Conservation (phyloP, 768 basidiomycete species). For the Tricholoma terreum region DNA sequence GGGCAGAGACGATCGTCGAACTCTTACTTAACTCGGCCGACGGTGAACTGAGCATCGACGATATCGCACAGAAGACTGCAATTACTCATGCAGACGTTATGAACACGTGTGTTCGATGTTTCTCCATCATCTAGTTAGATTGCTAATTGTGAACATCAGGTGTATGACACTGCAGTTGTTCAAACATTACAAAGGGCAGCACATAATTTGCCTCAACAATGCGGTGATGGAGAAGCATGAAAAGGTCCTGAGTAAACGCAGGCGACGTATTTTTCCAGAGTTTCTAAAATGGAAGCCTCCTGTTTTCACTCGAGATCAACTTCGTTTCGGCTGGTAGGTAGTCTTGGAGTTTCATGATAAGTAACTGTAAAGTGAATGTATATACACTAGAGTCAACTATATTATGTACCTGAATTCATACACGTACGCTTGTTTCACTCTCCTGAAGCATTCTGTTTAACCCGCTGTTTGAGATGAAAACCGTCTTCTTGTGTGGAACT, state of each 20-base stretch:
- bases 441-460: conserved; percentile 4
- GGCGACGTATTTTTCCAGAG: conserved; percentile 76
- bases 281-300: conserved; percentile 93
- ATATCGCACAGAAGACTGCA: conserved; percentile 92
- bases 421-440: background rate
- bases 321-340: conserved; percentile 66
- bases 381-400: background rate
- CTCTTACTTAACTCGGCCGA: conserved; percentile 73
- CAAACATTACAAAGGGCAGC: conserved; percentile 93
- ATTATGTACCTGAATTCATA: background rate
- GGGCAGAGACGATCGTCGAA: conserved; percentile 96
- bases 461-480: conserved; percentile 13
- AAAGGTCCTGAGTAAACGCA: conserved; percentile 75
- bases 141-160: conserved; percentile 39
- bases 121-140: conserved; percentile 6
- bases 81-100: conserved; percentile 96
- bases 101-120: conserved; percentile 79
- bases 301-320: conserved; percentile 84
- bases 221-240: conserved; percentile 88
- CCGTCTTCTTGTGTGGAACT: conserved; percentile 15
- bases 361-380: background rate
- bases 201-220: conserved; percentile 90
- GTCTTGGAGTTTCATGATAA: background rate
- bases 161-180: conserved; percentile 93
- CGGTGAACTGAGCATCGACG: conserved; percentile 87